These are phyloP conservation scores for Trypanosoma mega DNA, from an alignment of 208 protist species.

Conservation along the genomic window DNA sequence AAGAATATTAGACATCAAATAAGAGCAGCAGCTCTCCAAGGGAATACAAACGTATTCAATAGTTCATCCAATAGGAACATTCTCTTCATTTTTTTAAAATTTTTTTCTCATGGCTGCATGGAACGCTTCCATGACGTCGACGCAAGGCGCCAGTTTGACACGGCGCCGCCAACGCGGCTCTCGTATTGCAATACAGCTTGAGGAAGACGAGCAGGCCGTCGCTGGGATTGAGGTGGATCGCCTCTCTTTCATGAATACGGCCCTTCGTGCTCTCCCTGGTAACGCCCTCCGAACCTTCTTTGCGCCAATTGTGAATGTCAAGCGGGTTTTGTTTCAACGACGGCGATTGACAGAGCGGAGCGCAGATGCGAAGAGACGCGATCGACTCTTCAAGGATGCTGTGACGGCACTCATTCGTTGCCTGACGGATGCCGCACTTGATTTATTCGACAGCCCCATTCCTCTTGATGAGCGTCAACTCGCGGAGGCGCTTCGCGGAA, in stretches of 20 bases:
- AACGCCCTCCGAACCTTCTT: conserved; percentile 66
- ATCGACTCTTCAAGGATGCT: conserved; percentile 39
- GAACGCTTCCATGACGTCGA: too few species aligned
- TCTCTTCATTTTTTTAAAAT: too few species aligned
- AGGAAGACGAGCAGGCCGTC: conserved; percentile 19
- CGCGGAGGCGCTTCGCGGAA: conserved; percentile 38
- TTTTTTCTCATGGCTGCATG: too few species aligned
- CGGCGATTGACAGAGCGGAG: conserved; percentile 35
- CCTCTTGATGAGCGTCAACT: conserved; percentile 55
- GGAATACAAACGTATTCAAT: too few species aligned
- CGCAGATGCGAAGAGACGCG: conserved; percentile 8
- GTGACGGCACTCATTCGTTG: conserved; percentile 45
- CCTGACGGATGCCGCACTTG: conserved; percentile 44
- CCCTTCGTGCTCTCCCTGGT: conserved; percentile 66
- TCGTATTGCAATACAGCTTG: not conserved
- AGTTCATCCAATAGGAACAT: too few species aligned
- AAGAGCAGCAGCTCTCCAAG: too few species aligned
- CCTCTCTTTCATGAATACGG: conserved; percentile 80
- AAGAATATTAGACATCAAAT: too few species aligned
- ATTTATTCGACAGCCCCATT: conserved; percentile 47
- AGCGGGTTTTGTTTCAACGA: conserved; percentile 39
- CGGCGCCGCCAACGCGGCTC: not conserved
- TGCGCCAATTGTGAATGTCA: conserved; percentile 64
- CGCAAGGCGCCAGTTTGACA: not conserved
- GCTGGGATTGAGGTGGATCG: conserved; percentile 58